Percentiles rank a stretch among this genome's conserved stretches.
These are phyloP conservation scores for Diaporthe aspalathi DNA, from an alignment of 2,329 filamentous ascomycete species.

Conservation along the genomic window DNA sequence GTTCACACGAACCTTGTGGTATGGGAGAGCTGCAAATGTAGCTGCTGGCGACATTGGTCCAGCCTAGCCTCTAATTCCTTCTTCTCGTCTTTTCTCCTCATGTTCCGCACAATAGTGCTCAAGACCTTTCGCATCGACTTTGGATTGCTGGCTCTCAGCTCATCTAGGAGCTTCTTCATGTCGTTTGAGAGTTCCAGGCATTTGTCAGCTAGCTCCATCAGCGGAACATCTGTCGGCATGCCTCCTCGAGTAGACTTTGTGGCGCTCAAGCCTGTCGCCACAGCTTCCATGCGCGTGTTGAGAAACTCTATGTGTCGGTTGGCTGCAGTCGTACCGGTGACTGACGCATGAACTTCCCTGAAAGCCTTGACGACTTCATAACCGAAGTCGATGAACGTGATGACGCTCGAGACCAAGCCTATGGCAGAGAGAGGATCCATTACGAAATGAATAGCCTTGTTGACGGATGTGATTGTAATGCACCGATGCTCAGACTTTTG, in stretches of 20 bases:
- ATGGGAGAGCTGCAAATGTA: slow-evolving; percentile 24
- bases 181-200: slow-evolving; percentile 16
- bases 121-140: slow-evolving; percentile 46
- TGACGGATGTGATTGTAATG: not conserved
- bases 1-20: slow-evolving; percentile 3
- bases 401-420: slow-evolving; percentile 16
- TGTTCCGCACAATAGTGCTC: not conserved
- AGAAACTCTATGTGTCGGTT: slow-evolving; percentile 19
- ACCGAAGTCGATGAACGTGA: slow-evolving; percentile 31
- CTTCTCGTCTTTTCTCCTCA: slow-evolving; percentile 10
- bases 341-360: slow-evolving; percentile 3
- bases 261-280: not conserved
- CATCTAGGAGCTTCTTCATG: slow-evolving; percentile 44
- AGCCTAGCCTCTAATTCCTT: not conserved
- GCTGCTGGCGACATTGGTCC: slow-evolving; percentile 22
- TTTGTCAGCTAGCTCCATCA: slow-evolving; percentile 6
- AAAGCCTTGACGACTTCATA: slow-evolving; percentile 11
- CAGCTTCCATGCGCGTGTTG: slow-evolving; percentile 4
- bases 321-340: not conserved
- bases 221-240: not conserved
- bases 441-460: not conserved
- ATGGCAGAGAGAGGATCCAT: slow-evolving; percentile 33
- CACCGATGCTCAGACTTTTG: not conserved
- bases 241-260: not conserved
- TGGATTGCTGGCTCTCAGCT: slow-evolving; percentile 56